Percentiles rank a stretch among this genome's conserved stretches.
Evolutionary conservation across 202 grass and related monocot genomes (phyloP).

Genomic region (Panicum hallii): DNA sequence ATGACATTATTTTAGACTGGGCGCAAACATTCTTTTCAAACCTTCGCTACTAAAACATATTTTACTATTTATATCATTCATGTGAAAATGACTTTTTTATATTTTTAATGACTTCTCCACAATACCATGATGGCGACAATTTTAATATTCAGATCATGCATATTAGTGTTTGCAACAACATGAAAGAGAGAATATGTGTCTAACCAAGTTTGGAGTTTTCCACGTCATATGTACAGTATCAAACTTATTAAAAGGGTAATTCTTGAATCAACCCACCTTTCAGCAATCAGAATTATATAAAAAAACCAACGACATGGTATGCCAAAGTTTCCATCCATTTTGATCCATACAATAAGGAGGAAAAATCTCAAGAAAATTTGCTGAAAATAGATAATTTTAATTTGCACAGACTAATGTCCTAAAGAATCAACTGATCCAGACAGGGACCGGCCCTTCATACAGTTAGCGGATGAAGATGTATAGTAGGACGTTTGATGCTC

Average conservation of each 20-base stretch:
- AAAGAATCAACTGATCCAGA: neutral
- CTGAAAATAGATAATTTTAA: too few species aligned
- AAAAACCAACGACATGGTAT: too few species aligned
- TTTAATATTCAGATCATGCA: neutral
- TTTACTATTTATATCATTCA: neutral
- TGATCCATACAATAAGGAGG: too few species aligned
- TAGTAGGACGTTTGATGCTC: neutral
- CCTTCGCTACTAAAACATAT: neutral
- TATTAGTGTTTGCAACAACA: neutral
- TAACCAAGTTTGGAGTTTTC: neutral
- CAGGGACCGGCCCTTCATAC: neutral
- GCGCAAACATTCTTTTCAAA: neutral
- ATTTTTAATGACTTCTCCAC: neutral
- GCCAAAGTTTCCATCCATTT: too few species aligned
- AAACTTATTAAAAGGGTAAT: neutral
- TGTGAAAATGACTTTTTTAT: neutral
- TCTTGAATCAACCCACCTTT: neutral
- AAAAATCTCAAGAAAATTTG: too few species aligned
- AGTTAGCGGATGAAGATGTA: neutral
- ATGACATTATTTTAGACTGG: neutral
- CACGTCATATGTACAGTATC: neutral
- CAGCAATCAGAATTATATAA: too few species aligned
- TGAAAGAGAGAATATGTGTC: neutral
- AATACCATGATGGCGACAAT: neutral
- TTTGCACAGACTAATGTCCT: too few species aligned